Percentiles rank a stretch among this genome's conserved stretches.
phyloP scores from a whole-genome alignment of 2,329 filamentous ascomycete species.

The Colletotrichum australisinense region DNA sequence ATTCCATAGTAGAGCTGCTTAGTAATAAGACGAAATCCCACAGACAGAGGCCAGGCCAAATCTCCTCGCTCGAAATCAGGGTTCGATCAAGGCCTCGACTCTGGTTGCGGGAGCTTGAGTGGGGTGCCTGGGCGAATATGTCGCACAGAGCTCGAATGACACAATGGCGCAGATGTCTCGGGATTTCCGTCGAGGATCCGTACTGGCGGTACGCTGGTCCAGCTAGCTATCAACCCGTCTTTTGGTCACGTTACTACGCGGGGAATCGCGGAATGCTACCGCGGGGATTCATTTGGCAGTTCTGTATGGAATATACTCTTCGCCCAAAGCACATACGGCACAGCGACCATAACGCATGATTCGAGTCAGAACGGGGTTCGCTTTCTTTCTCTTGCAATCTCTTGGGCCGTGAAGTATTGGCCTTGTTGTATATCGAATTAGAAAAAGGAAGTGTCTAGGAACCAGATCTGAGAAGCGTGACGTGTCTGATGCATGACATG shows the following conservation, averaged over 20 bases:
- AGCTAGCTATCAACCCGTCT: not conserved
- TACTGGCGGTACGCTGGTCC: not conserved
- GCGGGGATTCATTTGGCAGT: not conserved
- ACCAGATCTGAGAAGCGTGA: not conserved
- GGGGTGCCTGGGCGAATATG: not conserved
- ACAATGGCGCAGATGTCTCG: not conserved
- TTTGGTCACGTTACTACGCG: not conserved
- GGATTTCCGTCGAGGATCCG: not conserved
- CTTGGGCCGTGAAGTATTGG: not conserved
- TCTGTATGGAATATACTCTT: not conserved
- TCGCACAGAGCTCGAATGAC: not conserved
- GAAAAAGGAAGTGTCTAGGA: slow-evolving; percentile 1
- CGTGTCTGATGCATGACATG: not conserved
- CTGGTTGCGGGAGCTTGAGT: not conserved
- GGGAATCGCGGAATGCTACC: not conserved
- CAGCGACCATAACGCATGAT: not conserved
- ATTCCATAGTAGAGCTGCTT: not conserved
- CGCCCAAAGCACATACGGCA: slow-evolving; percentile 1
- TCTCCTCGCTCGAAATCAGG: not conserved
- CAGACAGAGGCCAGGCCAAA: not conserved
- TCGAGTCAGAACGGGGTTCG: not conserved
- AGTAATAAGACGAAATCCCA: not conserved
- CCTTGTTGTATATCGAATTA: not conserved
- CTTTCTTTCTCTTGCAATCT: not conserved
- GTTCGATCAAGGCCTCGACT: not conserved